Percentiles rank a stretch among this genome's conserved stretches.
phyloP scores from a whole-genome alignment of 2,329 filamentous ascomycete species.

The Periconia macrospinosa region DNA sequence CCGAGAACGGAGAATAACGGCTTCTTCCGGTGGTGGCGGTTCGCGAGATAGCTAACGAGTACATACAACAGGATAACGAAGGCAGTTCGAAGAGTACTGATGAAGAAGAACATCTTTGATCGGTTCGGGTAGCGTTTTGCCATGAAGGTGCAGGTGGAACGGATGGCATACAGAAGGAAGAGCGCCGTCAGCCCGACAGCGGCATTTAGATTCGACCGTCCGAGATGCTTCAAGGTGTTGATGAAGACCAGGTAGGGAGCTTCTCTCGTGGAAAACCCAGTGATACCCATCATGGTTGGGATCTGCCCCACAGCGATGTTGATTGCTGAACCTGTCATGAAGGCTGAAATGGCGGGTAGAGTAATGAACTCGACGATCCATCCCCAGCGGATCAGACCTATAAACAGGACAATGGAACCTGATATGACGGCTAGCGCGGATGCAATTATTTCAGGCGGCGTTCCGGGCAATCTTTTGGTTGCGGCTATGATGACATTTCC shows the following conservation, averaged over 20 bases:
- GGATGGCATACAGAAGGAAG: conserved; percentile 70
- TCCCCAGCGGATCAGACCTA: conserved; percentile 79
- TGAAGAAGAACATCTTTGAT: conserved; percentile 81
- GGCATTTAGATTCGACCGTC: conserved; percentile 68
- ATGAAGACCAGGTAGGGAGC: conserved; percentile 84
- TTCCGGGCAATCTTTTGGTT: conserved; percentile 47
- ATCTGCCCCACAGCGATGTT: conserved; percentile 86
- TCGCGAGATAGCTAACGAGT: conserved; percentile 80
- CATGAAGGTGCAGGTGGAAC: conserved; percentile 63
- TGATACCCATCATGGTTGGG: conserved; percentile 78
- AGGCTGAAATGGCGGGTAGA: conserved; percentile 85
- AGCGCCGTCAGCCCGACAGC: conserved; percentile 85
- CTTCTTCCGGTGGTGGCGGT: conserved; percentile 60
- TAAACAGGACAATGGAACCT: conserved; percentile 76
- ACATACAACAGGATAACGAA: conserved; percentile 91
- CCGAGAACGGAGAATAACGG: conserved; percentile 75
- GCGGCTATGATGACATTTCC: conserved; percentile 76
- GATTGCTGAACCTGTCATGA: conserved; percentile 96
- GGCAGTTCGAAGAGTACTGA: conserved; percentile 80
- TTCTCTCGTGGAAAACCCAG: conserved; percentile 71
- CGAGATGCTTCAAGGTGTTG: conserved; percentile 73
- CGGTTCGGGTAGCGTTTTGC: conserved; percentile 70
- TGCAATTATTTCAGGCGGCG: conserved; percentile 48
- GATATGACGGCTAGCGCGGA: conserved; percentile 73
- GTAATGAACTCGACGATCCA: conserved; percentile 96